phyloP scores from a whole-genome alignment of 2,329 filamentous ascomycete species.

The Cladosporium sp. region DNA sequence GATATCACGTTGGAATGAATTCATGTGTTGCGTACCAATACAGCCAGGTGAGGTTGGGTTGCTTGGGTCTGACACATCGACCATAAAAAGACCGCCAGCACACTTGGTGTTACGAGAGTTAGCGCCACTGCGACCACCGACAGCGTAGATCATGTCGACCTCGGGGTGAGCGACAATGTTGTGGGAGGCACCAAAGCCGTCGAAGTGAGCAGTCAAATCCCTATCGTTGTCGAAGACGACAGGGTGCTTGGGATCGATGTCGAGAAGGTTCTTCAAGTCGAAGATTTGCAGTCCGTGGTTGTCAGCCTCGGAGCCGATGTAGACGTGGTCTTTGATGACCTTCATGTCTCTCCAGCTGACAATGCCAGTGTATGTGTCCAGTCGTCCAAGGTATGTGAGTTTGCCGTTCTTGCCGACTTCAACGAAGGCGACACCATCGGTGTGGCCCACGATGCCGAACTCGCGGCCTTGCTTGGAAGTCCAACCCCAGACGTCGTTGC shows the following conservation, averaged over 20 bases:
- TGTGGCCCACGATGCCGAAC: constrained; percentile 51
- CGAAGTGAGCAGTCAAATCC: constrained; percentile 46
- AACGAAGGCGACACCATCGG: constrained; percentile 55
- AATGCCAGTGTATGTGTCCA: constrained; percentile 45
- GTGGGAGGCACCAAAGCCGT: constrained; percentile 50
- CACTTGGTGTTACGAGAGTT: constrained; percentile 49
- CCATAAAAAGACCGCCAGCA: constrained; percentile 60
- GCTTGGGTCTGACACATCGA: constrained; percentile 57
- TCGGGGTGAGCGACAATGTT: constrained; percentile 56
- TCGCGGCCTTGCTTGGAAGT: constrained; percentile 53
- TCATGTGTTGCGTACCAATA: constrained; percentile 40
- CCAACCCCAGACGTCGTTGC: constrained; percentile 52
- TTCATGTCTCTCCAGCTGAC: constrained; percentile 44
- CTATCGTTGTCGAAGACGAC: constrained; percentile 43
- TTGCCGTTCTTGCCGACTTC: constrained; percentile 51
- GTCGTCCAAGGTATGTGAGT: constrained; percentile 52
- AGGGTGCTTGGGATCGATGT: constrained; percentile 41
- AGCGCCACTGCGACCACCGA: constrained; percentile 40
- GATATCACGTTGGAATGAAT: background rate
- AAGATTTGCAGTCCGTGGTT: constrained; percentile 56
- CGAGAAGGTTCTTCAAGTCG: constrained; percentile 47
- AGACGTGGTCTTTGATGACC: constrained; percentile 44
- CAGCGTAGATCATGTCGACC: constrained; percentile 46
- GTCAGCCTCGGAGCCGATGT: constrained; percentile 46
- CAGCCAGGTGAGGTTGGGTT: constrained; percentile 59